phyloP scores from a whole-genome alignment of 805 yeast species.

The Kuraishia floccosa region DNA sequence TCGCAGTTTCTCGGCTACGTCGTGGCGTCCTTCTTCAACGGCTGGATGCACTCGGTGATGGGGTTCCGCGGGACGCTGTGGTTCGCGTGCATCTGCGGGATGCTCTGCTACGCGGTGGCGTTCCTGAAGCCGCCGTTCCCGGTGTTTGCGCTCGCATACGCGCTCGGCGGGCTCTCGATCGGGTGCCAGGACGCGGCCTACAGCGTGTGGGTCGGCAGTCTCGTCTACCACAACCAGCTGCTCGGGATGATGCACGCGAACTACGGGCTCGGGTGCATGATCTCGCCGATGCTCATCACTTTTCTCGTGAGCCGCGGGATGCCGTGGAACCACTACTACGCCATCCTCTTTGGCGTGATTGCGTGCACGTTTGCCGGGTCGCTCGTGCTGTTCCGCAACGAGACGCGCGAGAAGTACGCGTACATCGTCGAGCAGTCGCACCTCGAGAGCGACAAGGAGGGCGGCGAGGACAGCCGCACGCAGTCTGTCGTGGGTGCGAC shows the following conservation, averaged over 20 bases:
- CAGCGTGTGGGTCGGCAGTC: slow-evolving; percentile 39
- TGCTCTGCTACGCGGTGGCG: slow-evolving; percentile 14
- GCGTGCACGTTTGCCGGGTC: slow-evolving; percentile 13
- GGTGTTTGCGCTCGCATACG: slow-evolving; percentile 25
- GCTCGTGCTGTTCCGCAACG: slow-evolving; percentile 22
- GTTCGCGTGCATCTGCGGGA: slow-evolving; percentile 5
- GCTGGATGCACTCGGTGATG: slow-evolving; percentile 22
- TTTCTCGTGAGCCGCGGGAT: slow-evolving; percentile 23
- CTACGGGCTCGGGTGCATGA: slow-evolving; percentile 42
- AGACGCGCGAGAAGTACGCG: slow-evolving; percentile 31
- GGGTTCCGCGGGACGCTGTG: slow-evolving; percentile 40
- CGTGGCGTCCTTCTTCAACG: slow-evolving; percentile 36
- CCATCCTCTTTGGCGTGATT: slow-evolving; percentile 20
- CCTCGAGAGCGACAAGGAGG: slow-evolving; percentile 7
- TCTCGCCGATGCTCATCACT: slow-evolving; percentile 35
- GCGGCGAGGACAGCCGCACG: slow-evolving; percentile 7
- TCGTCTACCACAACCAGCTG: slow-evolving; percentile 35
- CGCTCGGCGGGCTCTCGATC: slow-evolving; percentile 39
- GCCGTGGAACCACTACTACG: slow-evolving; percentile 34
- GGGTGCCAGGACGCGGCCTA: slow-evolving; percentile 47
- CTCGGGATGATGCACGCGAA: slow-evolving; percentile 40
- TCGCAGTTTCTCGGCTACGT: slow-evolving; percentile 46
- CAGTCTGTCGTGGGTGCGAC: no score
- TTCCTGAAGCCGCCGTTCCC: slow-evolving; percentile 28
- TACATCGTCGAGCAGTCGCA: slow-evolving; percentile 11